phyloP scores from a whole-genome alignment of 2,329 filamentous ascomycete genomes.

The Cryphonectria naterciae region DNA sequence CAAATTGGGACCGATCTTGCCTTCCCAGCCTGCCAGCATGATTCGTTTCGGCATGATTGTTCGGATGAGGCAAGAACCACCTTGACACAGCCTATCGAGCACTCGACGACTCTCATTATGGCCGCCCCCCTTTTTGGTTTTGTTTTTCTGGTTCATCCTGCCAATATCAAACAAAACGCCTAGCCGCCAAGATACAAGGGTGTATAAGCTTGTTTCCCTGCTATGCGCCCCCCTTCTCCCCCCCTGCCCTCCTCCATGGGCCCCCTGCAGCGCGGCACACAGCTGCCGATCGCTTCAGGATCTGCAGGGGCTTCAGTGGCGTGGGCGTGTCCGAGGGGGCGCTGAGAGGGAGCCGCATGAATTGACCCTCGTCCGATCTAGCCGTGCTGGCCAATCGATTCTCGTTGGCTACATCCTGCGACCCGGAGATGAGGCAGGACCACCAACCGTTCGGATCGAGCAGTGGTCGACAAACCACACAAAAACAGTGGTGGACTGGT shows the following conservation, averaged over 20 bases:
- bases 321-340: background rate
- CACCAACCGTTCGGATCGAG: conserved; percentile 4
- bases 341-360: conserved; percentile 8
- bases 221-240: background rate
- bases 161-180: conserved; percentile 10
- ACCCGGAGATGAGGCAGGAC: conserved; percentile 8
- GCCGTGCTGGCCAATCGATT: conserved; percentile 4
- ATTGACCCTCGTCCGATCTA: background rate
- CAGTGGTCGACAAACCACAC: background rate
- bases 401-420: conserved; percentile 1
- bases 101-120: background rate
- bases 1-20: background rate
- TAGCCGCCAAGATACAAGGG: conserved; percentile 5
- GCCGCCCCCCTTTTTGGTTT: background rate
- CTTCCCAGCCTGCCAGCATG: background rate
- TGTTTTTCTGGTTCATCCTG: background rate
- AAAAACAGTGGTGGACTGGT: background rate
- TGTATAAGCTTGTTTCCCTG: conserved; percentile 7
- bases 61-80: background rate
- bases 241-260: no score
- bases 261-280: background rate
- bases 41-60: background rate
- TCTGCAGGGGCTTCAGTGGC: conserved; percentile 16
- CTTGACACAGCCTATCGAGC: background rate
- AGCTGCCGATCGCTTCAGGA: conserved; percentile 8